These are phyloP conservation scores for Neostapfia colusana DNA, from an alignment of 176 grass and related monocot genomes.

Conservation along the genomic window DNA sequence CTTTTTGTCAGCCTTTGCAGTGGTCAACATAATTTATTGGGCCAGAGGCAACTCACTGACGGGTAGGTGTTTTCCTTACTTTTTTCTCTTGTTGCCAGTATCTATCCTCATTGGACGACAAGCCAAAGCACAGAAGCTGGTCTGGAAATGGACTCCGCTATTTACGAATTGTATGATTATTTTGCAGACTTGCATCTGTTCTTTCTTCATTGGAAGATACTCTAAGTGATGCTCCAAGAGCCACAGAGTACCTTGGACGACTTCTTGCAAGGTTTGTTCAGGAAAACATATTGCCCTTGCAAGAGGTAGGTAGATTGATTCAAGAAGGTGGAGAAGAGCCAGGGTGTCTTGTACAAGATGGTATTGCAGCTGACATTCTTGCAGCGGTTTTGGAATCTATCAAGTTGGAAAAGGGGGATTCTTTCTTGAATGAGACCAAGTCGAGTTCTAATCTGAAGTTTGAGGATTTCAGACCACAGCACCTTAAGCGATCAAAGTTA, in stretches of 20 bases:
- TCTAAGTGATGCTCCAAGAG: constrained; percentile 88
- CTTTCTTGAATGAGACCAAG: constrained; percentile 70
- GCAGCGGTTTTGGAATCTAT: constrained; percentile 59
- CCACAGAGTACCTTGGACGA: constrained; percentile 73
- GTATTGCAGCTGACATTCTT: constrained; percentile 76
- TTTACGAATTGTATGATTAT: constrained; percentile 23
- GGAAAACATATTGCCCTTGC: constrained; percentile 60
- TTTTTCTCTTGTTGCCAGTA: background rate
- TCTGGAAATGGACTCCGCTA: background rate
- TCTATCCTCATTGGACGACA: background rate
- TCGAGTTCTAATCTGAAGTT: constrained; percentile 61
- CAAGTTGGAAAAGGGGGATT: constrained; percentile 62
- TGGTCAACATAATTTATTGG: constrained; percentile 59
- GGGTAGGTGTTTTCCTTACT: constrained; percentile 55
- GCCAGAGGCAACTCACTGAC: constrained; percentile 60
- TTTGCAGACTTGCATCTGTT: constrained; percentile 57
- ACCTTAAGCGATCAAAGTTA: constrained; percentile 59
- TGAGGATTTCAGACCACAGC: constrained; percentile 72
- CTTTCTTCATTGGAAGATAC: constrained; percentile 79
- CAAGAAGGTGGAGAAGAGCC: constrained; percentile 70
- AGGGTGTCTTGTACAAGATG: constrained; percentile 53
- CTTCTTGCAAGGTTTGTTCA: constrained; percentile 70
- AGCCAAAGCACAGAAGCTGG: background rate
- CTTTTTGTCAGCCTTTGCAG: constrained; percentile 82
- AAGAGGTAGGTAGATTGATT: constrained; percentile 74